Percentiles rank a stretch among this genome's conserved stretches.
These are phyloP conservation scores for Pelomyxa schiedti DNA, from an alignment of 78 protist species.

Conservation along the genomic window DNA sequence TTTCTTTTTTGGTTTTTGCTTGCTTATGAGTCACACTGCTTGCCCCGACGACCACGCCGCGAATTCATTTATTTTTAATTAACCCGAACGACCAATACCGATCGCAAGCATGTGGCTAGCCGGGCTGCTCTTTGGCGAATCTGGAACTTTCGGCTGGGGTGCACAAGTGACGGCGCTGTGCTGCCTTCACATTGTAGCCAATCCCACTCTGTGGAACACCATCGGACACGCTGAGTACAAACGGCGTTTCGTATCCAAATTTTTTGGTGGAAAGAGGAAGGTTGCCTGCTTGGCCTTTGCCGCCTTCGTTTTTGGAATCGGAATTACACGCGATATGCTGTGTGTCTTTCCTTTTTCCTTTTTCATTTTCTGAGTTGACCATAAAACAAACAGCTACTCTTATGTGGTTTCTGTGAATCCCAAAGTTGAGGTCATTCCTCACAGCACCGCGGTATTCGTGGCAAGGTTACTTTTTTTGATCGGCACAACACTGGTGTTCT, in stretches of 20 bases:
- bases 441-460: background rate
- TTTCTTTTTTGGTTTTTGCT: too few relatives aligned
- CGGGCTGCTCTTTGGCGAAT: too few relatives aligned
- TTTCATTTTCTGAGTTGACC: background rate
- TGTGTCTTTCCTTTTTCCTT: background rate
- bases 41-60: too few relatives aligned
- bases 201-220: background rate
- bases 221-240: background rate
- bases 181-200: background rate
- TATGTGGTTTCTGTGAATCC: background rate
- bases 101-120: too few relatives aligned
- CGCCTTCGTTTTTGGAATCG: background rate
- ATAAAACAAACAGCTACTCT: background rate
- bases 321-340: background rate
- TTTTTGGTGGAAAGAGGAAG: background rate
- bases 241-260: background rate
- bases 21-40: too few relatives aligned
- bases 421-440: background rate
- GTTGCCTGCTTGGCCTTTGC: slow-evolving; percentile 5
- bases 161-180: too few relatives aligned
- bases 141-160: too few relatives aligned
- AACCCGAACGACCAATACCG: too few relatives aligned
- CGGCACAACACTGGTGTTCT: slow-evolving; percentile 14
- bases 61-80: too few relatives aligned
- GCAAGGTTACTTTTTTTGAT: background rate